phyloP scores from a whole-genome alignment of 805 yeast species.

The Debaryomyces maramus region DNA sequence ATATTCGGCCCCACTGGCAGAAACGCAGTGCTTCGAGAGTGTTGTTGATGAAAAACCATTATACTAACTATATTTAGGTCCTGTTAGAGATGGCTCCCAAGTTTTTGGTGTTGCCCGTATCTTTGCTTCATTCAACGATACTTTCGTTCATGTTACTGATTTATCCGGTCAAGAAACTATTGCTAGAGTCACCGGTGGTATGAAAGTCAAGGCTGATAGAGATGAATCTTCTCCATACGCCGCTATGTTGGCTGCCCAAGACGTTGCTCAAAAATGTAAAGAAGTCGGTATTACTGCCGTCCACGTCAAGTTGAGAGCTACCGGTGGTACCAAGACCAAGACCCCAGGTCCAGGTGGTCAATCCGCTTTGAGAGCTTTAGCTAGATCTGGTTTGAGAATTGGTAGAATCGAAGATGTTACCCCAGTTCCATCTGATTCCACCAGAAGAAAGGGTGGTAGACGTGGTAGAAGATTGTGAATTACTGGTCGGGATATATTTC shows the following conservation, averaged over 20 bases:
- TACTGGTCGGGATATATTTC: constrained; percentile 4
- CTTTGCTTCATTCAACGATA: constrained; percentile 99
- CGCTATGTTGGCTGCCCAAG: constrained; percentile 99
- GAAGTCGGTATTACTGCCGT: constrained; percentile 99
- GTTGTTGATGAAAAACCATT: background rate
- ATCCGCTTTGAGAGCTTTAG: constrained; percentile 97
- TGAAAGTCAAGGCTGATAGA: constrained; percentile 99
- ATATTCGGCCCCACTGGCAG: no score
- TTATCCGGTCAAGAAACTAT: constrained; percentile 99
- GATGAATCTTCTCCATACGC: constrained; percentile 99
- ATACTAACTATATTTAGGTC: constrained; percentile 19
- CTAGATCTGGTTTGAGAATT: constrained; percentile 99
- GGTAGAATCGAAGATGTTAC: constrained; percentile 99
- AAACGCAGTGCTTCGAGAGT: no score
- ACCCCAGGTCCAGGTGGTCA: constrained; percentile 99
- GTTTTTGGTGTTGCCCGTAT: constrained; percentile 99
- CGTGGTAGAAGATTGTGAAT: constrained; percentile 99
- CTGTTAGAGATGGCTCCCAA: constrained; percentile 91
- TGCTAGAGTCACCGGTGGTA: constrained; percentile 99
- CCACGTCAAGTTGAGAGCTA: constrained; percentile 99
- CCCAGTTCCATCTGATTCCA: constrained; percentile 99
- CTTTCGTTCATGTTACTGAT: constrained; percentile 99
- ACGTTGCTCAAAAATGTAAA: constrained; percentile 97
- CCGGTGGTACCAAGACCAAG: constrained; percentile 99
- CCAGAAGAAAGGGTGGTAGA: constrained; percentile 99